Base-by-base conservation (phyloP, 495 filamentous ascomycete genomes). In the Pyrenopolyporus hunteri region DNA sequence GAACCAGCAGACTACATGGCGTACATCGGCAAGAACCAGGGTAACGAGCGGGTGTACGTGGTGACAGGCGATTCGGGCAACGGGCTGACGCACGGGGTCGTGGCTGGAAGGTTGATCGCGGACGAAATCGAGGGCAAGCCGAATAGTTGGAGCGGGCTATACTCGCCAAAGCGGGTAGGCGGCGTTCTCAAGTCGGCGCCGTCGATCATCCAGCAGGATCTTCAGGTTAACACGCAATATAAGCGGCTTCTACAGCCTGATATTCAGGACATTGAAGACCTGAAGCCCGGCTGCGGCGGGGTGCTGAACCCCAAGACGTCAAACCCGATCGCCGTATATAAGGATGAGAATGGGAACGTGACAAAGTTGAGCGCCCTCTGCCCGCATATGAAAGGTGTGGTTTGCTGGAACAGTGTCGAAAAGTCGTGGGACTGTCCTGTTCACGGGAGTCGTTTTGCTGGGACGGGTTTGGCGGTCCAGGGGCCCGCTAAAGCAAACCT, bases 1-100 rank as follows among this genome's bases (percentile, higher is more conserved):
- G 82, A 86, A 58, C 81, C 83, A 0, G 73, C 78, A 16, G 82
- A 86, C 43, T 79, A 73, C 66, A 73, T 85, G 71, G 84, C 74
- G 0, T 85, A 78, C 37, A 82, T 84, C 39, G 83, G 84, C 22
- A 74, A 74, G 57, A 85, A 84, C 61, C 80, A 83, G 54, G 82
- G 81, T 0, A 53, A 42, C 17, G 60, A 74, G 28, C 75, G 79
- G 61, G 77, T 78, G 1, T 87, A 82, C 64, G 72, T 86, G 17
- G 70, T 80, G 6, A 86, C 82, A 0, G 83, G 84, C 0, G 83
- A 85, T 53, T 83, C 78, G 4, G 83, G 84, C n/a, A 81, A 85
- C 55, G 82, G 84, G 0, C 70, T 86, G 25, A 86, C 83, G 17
- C 81, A 85, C 25, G 81, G 80, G 16, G 78, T 83, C 1, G 48